Evolutionary conservation across 2,329 filamentous ascomycete species (phyloP).

Genomic region (Juglanconis oblonga): DNA sequence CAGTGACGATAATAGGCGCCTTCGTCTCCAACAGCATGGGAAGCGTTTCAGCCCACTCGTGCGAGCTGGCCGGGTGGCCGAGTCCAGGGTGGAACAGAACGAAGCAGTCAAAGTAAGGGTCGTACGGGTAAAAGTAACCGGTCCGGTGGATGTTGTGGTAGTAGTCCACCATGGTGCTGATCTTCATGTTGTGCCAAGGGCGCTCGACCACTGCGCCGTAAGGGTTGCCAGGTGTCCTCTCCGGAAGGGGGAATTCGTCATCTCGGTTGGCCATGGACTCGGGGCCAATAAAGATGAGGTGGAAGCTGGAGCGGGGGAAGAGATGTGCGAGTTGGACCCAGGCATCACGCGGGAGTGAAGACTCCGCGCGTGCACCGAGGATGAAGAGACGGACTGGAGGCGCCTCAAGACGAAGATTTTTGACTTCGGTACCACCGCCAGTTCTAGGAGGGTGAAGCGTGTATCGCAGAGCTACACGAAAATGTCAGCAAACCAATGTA

Average conservation of each 20-base stretch:
- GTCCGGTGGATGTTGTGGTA: conserved; percentile 95
- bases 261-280: conserved; percentile 96
- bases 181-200: conserved; percentile 86
- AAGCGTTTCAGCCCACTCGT: conserved; percentile 91
- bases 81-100: conserved; percentile 95
- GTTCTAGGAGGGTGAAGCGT: conserved; percentile 83
- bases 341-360: conserved; percentile 86
- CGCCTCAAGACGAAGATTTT: conserved; percentile 77
- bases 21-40: conserved; percentile 92
- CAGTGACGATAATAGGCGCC: conserved; percentile 88
- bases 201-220: conserved; percentile 93
- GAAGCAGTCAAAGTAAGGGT: conserved; percentile 98
- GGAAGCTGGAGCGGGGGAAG: conserved; percentile 88
- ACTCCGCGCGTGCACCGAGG: conserved; percentile 93
- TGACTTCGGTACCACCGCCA: conserved; percentile 71
- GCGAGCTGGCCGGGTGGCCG: conserved; percentile 86
- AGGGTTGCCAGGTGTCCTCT: conserved; percentile 80
- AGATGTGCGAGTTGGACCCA: conserved; percentile 95
- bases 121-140: conserved; percentile 87
- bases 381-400: conserved; percentile 91
- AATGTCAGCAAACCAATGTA: conserved; percentile 19
- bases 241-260: conserved; percentile 84
- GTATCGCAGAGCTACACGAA: conserved; percentile 73
- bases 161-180: conserved; percentile 96
- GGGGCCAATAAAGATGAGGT: conserved; percentile 91